Evolutionary conservation across 176 grass and related monocot species (phyloP).

Genomic region (Pontederia crassipes): DNA sequence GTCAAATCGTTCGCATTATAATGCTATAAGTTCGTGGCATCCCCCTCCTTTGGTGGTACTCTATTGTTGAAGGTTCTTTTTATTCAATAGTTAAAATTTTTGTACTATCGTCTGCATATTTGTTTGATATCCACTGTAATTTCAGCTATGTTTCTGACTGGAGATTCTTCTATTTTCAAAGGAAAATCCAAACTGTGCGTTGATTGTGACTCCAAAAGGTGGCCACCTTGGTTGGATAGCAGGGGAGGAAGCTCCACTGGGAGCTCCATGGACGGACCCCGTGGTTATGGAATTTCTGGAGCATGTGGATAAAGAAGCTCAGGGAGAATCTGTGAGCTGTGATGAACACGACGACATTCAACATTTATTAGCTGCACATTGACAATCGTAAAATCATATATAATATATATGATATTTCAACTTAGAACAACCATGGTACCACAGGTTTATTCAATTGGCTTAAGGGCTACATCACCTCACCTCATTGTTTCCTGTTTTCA

Average conservation of each 20-base stretch:
- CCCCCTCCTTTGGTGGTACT: too few relatives aligned
- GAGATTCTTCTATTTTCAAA: slow-evolving; percentile 18
- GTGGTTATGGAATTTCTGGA: slow-evolving; percentile 91
- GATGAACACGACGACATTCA: too few relatives aligned
- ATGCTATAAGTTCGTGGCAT: background rate
- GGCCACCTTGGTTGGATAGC: slow-evolving; percentile 92
- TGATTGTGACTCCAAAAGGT: slow-evolving; percentile 85
- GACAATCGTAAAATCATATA: too few relatives aligned
- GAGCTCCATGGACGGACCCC: slow-evolving; percentile 88
- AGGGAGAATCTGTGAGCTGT: too few relatives aligned
- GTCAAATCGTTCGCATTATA: too few relatives aligned
- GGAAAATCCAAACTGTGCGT: slow-evolving; percentile 76
- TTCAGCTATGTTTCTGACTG: slow-evolving; percentile 2
- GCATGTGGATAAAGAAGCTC: slow-evolving; percentile 38
- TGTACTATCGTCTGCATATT: background rate
- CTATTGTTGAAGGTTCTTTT: background rate
- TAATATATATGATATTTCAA: too few relatives aligned
- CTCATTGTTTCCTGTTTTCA: too few relatives aligned
- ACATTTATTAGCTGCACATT: too few relatives aligned
- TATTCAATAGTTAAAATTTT: background rate
- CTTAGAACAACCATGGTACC: too few relatives aligned
- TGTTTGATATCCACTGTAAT: background rate
- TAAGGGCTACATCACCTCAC: too few relatives aligned
- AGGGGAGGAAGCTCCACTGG: slow-evolving; percentile 67
- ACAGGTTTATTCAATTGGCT: too few relatives aligned